Evolutionary conservation across 1,139 yeast genomes (phyloP).

Genomic region (Diutina siamensis): DNA sequence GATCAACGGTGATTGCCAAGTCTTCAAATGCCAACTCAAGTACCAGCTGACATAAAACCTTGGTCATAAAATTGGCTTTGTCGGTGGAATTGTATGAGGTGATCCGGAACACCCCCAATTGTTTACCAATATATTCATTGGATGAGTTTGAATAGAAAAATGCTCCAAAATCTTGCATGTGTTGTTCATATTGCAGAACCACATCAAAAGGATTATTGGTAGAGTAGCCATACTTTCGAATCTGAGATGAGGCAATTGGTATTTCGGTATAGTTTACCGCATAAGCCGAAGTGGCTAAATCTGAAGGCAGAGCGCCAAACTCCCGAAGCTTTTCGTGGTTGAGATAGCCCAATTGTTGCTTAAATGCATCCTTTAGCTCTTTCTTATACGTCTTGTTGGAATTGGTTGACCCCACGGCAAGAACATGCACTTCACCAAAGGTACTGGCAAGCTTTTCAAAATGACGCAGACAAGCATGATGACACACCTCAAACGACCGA

Average conservation of each 20-base stretch:
- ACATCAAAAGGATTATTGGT: constrained; percentile 28
- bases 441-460: constrained; percentile 46
- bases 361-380: constrained; percentile 19
- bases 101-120: constrained; percentile 18
- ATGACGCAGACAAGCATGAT: constrained; percentile 53
- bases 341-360: constrained; percentile 19
- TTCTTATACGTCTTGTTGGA: constrained; percentile 23
- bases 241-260: constrained; percentile 22
- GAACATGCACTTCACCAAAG: constrained; percentile 51
- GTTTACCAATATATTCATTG: constrained; percentile 42
- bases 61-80: not conserved
- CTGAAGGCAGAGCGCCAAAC: not conserved
- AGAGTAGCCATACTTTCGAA: constrained; percentile 28
- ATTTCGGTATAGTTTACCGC: constrained; percentile 18
- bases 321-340: constrained; percentile 5
- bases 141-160: constrained; percentile 23
- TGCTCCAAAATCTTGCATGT: constrained; percentile 52
- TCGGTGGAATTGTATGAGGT: not conserved
- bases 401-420: constrained; percentile 40
- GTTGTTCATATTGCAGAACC: constrained; percentile 28
- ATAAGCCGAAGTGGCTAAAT: not conserved
- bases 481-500: constrained; percentile 52
- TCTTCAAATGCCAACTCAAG: constrained; percentile 4
- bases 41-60: not conserved
- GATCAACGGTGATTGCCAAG: not conserved